Evolutionary conservation across 148 eudicot genomes (phyloP).

Genomic region (Cornus florida): DNA sequence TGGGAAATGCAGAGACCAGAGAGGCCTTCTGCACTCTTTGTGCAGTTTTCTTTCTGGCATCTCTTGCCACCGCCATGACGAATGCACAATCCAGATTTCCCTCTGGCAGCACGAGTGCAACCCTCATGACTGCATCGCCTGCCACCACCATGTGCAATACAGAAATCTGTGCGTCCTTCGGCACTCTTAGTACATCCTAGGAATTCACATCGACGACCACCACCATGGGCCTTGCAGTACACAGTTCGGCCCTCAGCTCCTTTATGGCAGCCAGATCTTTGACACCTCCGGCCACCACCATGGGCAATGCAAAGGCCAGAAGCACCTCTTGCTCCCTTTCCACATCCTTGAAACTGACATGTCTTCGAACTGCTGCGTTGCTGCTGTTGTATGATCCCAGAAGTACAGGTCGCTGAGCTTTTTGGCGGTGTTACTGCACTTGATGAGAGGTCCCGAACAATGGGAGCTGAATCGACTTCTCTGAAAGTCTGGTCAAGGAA

Average conservation of each 20-base stretch:
- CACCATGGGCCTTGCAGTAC: constrained; percentile 98
- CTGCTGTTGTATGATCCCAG: constrained; percentile 58
- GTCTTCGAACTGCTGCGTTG: constrained; percentile 57
- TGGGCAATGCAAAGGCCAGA: constrained; percentile 97
- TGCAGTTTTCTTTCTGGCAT: constrained; percentile 81
- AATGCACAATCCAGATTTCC: constrained; percentile 91
- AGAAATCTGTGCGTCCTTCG: constrained; percentile 88
- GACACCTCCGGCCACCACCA: constrained; percentile 98
- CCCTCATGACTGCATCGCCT: constrained; percentile 83
- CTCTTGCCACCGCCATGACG: constrained; percentile 98
- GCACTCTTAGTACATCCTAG: constrained; percentile 94
- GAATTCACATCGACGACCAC: constrained; percentile 85
- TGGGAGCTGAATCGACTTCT: constrained; percentile 27
- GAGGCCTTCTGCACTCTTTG: constrained; percentile 90
- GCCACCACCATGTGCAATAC: constrained; percentile 97
- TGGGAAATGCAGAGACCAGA: constrained; percentile 98
- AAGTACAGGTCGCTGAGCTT: constrained; percentile 86
- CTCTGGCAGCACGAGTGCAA: constrained; percentile 84
- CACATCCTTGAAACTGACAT: constrained; percentile 79
- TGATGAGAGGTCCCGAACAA: constrained; percentile 47
- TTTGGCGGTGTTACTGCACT: constrained; percentile 51
- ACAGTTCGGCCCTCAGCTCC: constrained; percentile 99
- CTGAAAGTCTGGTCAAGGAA: constrained; percentile 35
- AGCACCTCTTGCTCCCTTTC: constrained; percentile 94
- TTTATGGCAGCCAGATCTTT: constrained; percentile 78